Evolutionary conservation across 2,329 filamentous ascomycete genomes (phyloP).

Genomic region (Penicillium palitans): DNA sequence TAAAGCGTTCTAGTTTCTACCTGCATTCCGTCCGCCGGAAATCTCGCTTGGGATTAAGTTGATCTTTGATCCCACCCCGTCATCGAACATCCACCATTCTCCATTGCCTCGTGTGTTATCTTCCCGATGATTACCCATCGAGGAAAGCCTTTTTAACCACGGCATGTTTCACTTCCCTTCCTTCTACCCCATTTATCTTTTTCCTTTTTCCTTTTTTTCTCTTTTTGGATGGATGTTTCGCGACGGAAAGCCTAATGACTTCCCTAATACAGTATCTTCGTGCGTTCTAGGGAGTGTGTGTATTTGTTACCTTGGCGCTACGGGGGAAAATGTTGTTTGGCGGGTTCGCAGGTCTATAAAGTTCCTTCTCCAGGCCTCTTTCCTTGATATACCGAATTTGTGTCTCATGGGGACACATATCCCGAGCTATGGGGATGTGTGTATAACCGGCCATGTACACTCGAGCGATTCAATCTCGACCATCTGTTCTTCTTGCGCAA

Average conservation of each 20-base stretch:
- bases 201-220: slow-evolving; percentile 11
- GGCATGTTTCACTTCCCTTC: slow-evolving; percentile 18
- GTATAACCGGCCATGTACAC: slow-evolving; percentile 10
- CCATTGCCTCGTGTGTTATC: slow-evolving; percentile 8
- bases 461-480: slow-evolving; percentile 7
- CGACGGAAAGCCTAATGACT: slow-evolving; percentile 35
- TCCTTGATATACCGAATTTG: slow-evolving; percentile 23
- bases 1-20: slow-evolving; percentile 38
- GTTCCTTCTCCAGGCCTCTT: slow-evolving; percentile 23
- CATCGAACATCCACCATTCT: slow-evolving; percentile 19
- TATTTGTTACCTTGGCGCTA: slow-evolving; percentile 39
- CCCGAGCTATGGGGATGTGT: slow-evolving; percentile 6
- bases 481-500: slow-evolving; percentile 15
- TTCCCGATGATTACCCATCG: background rate
- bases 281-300: slow-evolving; percentile 33
- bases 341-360: slow-evolving; percentile 33
- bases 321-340: slow-evolving; percentile 36
- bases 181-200: slow-evolving; percentile 18
- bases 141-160: background rate
- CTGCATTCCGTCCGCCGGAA: slow-evolving; percentile 11
- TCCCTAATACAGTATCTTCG: slow-evolving; percentile 38
- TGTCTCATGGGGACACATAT: slow-evolving; percentile 9
- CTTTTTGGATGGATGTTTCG: slow-evolving; percentile 25
- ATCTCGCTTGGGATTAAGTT: slow-evolving; percentile 20
- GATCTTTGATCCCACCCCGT: slow-evolving; percentile 24